Conservation (phyloP, 2,329 filamentous ascomycete species). For the Fusarium tjaetaba region DNA sequence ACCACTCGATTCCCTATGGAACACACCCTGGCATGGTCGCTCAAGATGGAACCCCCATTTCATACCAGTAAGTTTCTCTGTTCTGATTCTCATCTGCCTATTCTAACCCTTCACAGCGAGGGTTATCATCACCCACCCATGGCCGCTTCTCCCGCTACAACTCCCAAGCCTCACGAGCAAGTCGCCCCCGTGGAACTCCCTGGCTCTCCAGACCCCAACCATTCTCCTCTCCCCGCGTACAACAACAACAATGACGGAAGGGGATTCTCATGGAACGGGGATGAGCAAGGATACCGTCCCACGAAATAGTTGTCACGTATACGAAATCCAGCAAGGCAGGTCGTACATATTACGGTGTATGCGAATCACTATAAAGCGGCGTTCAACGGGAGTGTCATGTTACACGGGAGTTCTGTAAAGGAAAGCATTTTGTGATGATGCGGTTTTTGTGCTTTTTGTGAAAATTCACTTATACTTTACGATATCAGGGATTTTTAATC, state of each 20-base stretch:
- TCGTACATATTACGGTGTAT: constrained; percentile 10
- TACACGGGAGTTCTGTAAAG: constrained; percentile 22
- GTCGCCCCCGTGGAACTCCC: constrained; percentile 49
- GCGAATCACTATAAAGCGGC: constrained; percentile 5
- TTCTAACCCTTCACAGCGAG: constrained; percentile 19
- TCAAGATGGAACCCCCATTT: constrained; percentile 35
- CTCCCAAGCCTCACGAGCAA: constrained; percentile 35
- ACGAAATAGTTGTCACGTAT: constrained; percentile 18
- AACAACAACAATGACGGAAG: constrained; percentile 22
- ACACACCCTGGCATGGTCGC: constrained; percentile 33
- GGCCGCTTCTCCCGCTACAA: constrained; percentile 19
- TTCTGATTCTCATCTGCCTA: neutral
- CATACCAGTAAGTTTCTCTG: constrained; percentile 44
- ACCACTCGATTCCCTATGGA: constrained; percentile 35
- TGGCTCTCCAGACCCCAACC: constrained; percentile 42
- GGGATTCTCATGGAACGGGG: constrained; percentile 47
- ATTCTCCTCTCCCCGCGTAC: constrained; percentile 51
- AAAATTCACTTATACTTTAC: constrained; percentile 6
- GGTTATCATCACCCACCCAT: constrained; percentile 22
- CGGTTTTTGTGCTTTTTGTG: neutral
- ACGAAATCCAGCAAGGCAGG: neutral
- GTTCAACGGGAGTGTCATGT: constrained; percentile 16
- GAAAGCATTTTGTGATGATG: constrained; percentile 9
- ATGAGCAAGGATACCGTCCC: constrained; percentile 44
- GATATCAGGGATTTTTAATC: constrained; percentile 22